Percentiles rank a stretch among this genome's conserved stretches.
Evolutionary conservation across 2,329 filamentous ascomycete species (phyloP).

Genomic region (Nannizzia gypsea): DNA sequence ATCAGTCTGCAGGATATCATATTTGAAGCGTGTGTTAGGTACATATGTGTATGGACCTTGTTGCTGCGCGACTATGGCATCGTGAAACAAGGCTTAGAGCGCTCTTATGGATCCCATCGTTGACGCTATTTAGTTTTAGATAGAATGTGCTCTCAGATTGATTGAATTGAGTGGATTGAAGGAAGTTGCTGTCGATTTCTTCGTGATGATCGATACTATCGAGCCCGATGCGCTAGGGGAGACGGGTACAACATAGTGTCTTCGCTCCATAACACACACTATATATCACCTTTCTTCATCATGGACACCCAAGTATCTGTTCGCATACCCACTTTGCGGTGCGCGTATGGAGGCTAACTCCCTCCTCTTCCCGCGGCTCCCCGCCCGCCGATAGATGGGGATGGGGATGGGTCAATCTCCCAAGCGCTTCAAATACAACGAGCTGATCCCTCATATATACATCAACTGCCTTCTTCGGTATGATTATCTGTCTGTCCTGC

Average conservation of each 20-base stretch:
- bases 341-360: conserved; percentile 30
- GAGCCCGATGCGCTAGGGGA: background rate
- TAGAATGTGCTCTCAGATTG: background rate
- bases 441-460: conserved; percentile 47
- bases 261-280: background rate
- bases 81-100: background rate
- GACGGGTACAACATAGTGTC: background rate
- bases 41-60: background rate
- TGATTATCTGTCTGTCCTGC: background rate
- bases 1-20: background rate
- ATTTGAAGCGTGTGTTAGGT: background rate
- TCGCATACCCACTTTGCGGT: conserved; percentile 37
- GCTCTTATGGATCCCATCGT: background rate
- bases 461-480: conserved; percentile 37
- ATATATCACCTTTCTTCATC: background rate
- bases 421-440: conserved; percentile 48
- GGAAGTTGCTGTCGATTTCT: background rate
- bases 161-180: background rate
- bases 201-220: background rate
- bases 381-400: background rate
- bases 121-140: background rate
- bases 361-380: conserved; percentile 12
- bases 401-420: conserved; percentile 20
- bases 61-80: background rate
- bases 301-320: conserved; percentile 23